These are phyloP conservation scores for Lipomyces spencermartinsiae DNA, from an alignment of 805 yeast genomes.

Conservation along the genomic window DNA sequence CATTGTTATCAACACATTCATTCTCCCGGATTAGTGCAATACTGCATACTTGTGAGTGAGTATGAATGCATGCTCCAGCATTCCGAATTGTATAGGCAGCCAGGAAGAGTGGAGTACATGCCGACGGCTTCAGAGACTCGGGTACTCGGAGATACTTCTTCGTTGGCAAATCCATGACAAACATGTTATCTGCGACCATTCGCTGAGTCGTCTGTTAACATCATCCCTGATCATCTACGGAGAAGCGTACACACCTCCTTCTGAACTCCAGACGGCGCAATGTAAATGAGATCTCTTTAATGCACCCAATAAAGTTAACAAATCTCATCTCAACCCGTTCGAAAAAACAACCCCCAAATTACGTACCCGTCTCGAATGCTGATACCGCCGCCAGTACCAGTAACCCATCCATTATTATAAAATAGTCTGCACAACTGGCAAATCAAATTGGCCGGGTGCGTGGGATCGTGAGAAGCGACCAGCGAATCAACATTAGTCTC, in stretches of 20 bases:
- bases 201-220: slow-evolving; percentile 45
- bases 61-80: slow-evolving; percentile 93
- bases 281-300: slow-evolving; percentile 59
- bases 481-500: slow-evolving; percentile 33
- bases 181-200: slow-evolving; percentile 80
- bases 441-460: slow-evolving; percentile 83
- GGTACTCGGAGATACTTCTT: slow-evolving; percentile 67
- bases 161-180: slow-evolving; percentile 67
- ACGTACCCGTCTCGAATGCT: slow-evolving; percentile 61
- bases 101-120: slow-evolving; percentile 88
- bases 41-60: slow-evolving; percentile 72
- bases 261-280: slow-evolving; percentile 97
- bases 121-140: slow-evolving; percentile 76
- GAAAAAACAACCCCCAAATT: background rate
- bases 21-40: background rate
- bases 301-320: background rate
- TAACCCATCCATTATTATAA: slow-evolving; percentile 85
- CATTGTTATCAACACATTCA: background rate
- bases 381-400: slow-evolving; percentile 97
- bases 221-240: background rate
- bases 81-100: slow-evolving; percentile 69
- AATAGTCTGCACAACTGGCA: slow-evolving; percentile 80
- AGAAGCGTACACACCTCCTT: slow-evolving; percentile 59
- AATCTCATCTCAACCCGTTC: background rate
- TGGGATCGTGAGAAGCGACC: slow-evolving; percentile 54